phyloP scores from a whole-genome alignment of 75 land plant genomes.

The Larix kaempferi region DNA sequence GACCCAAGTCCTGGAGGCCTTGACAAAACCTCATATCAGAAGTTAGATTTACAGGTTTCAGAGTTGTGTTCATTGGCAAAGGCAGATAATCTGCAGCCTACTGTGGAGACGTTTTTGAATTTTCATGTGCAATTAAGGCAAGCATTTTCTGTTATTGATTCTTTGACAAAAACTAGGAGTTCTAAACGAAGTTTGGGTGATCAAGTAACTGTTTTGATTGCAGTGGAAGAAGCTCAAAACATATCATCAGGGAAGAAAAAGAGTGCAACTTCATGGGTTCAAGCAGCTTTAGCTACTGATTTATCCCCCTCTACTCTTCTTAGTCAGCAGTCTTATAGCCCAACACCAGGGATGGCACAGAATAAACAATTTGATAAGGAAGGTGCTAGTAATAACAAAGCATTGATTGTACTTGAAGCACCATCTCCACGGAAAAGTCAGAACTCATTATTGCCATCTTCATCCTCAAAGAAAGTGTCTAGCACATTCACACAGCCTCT shows the following conservation, averaged over 20 bases:
- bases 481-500: conserved; percentile 1
- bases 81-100: conserved; percentile 73
- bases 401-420: conserved; percentile 9
- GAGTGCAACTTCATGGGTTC: conserved; percentile 70
- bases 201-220: conserved; percentile 9
- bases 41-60: too few species aligned
- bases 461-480: conserved; percentile 14
- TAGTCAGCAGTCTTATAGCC: conserved; percentile 18
- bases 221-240: conserved; percentile 49
- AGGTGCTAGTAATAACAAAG: neutral
- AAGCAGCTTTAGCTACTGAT: conserved; percentile 79
- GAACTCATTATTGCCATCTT: conserved; percentile 13
- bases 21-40: too few species aligned
- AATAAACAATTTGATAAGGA: conserved; percentile 1
- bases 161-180: conserved; percentile 35
- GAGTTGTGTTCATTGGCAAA: conserved; percentile 67
- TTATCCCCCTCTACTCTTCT: conserved; percentile 64
- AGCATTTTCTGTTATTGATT: conserved; percentile 54
- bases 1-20: too few species aligned
- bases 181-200: conserved; percentile 22
- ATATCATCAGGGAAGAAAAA: conserved; percentile 41
- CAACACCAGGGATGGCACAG: neutral
- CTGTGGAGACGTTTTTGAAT: conserved; percentile 70
- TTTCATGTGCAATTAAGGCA: conserved; percentile 47
- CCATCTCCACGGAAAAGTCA: conserved; percentile 16